A percentile compares a stretch with the other conserved stretches of the same genome.
These are phyloP conservation scores for Monilinia fructigena DNA, from an alignment of 2,329 filamentous ascomycete genomes.

Conservation along the genomic window DNA sequence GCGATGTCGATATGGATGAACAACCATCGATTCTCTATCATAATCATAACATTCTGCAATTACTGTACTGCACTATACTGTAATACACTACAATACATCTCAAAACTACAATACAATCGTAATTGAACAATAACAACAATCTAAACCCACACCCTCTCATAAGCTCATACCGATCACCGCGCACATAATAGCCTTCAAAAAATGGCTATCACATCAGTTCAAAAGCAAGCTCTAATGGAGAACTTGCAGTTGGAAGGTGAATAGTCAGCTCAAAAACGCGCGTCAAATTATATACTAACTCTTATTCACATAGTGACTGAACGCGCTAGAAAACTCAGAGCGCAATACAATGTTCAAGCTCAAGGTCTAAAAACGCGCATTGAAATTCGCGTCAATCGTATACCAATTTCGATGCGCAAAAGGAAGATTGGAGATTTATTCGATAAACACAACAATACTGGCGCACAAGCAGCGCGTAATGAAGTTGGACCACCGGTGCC, in stretches of 20 bases:
- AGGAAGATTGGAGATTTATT: slow-evolving; percentile 77
- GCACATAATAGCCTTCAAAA: slow-evolving; percentile 44
- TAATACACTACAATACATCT: neutral
- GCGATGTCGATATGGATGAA: slow-evolving; percentile 5
- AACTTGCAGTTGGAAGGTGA: slow-evolving; percentile 86
- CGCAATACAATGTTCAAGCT: slow-evolving; percentile 85
- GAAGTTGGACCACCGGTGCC: slow-evolving; percentile 26
- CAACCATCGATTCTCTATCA: neutral
- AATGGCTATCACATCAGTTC: slow-evolving; percentile 64
- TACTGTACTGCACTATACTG: neutral
- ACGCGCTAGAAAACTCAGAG: slow-evolving; percentile 79
- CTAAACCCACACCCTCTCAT: slow-evolving; percentile 18
- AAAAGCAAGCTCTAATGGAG: slow-evolving; percentile 85
- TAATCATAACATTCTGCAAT: neutral
- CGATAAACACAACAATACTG: slow-evolving; percentile 33
- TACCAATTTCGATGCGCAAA: slow-evolving; percentile 75
- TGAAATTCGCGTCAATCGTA: slow-evolving; percentile 89
- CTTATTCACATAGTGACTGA: slow-evolving; percentile 65
- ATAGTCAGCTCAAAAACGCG: slow-evolving; percentile 37
- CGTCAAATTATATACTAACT: slow-evolving; percentile 26
- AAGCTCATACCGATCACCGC: slow-evolving; percentile 42
- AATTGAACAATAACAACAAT: neutral
- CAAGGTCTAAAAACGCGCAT: slow-evolving; percentile 82
- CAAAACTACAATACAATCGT: neutral
- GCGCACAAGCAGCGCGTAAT: slow-evolving; percentile 17